Percentiles rank a stretch among this genome's conserved stretches.
Evolutionary conservation across 257 asterid genomes (phyloP).

Genomic region (Solanum corneliomulleri): DNA sequence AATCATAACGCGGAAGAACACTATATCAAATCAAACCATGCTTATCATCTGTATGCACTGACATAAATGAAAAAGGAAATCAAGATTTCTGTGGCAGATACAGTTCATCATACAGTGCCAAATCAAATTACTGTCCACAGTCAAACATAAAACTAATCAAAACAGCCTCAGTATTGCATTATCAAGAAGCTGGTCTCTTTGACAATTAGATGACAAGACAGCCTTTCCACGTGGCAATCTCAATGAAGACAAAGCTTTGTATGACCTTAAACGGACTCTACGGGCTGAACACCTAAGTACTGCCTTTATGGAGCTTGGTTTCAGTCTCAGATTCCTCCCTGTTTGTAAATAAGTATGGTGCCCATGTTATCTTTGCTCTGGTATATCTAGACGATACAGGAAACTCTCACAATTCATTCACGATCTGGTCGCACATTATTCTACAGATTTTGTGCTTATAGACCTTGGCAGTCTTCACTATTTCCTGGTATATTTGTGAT

Average conservation of each 20-base stretch:
- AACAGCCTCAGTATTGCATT: background rate
- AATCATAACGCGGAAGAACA: background rate
- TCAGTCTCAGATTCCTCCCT: background rate
- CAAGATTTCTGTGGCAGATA: background rate
- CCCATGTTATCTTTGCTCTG: background rate
- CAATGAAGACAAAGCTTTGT: background rate
- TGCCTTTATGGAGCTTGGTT: background rate
- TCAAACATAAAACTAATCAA: background rate
- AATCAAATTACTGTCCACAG: background rate
- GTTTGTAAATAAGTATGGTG: background rate
- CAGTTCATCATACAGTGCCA: background rate
- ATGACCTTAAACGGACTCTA: background rate
- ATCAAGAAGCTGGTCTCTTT: background rate
- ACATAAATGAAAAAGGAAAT: background rate
- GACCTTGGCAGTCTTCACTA: background rate
- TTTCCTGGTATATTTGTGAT: background rate
- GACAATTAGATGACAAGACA: background rate
- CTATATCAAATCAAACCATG: background rate
- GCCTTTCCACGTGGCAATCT: background rate
- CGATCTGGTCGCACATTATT: background rate
- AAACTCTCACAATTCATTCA: background rate
- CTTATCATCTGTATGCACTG: background rate
- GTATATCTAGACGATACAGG: background rate
- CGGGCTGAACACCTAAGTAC: background rate
- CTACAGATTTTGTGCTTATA: background rate